A percentile compares a stretch with the other conserved stretches of the same genome.
phyloP scores from a whole-genome alignment of 805 yeast genomes.

The Saccharomyces kudriavzevii region DNA sequence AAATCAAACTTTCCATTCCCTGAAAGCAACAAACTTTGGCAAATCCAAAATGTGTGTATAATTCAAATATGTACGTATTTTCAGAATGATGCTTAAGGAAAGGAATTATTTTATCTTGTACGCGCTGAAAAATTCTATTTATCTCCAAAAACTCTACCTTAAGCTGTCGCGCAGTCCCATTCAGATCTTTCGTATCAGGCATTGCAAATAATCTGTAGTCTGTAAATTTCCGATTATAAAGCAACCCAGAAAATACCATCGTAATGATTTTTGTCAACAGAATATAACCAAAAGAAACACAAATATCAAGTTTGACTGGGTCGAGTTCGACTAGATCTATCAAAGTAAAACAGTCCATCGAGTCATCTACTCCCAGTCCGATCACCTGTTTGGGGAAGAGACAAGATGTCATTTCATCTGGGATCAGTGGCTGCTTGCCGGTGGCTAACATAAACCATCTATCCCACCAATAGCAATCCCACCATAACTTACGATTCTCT shows the following conservation, averaged over 20 bases:
- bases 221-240: conserved; percentile 8
- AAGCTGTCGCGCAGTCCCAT: too few species aligned
- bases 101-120: background rate
- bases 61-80: background rate
- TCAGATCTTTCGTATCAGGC: background rate
- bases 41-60: background rate
- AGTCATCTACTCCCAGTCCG: conserved; percentile 9
- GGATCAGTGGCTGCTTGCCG: conserved; percentile 8
- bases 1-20: background rate
- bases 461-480: conserved; percentile 17
- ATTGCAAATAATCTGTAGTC: conserved; percentile 6
- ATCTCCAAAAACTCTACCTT: too few species aligned
- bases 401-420: conserved; percentile 5
- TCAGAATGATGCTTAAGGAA: background rate
- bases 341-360: conserved; percentile 8
- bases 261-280: conserved; percentile 6
- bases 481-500: conserved; percentile 9
- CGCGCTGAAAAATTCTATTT: background rate
- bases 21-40: background rate
- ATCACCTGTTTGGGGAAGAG: conserved; percentile 10
- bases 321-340: conserved; percentile 3
- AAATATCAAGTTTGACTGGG: background rate
- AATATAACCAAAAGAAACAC: conserved; percentile 3
- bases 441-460: conserved; percentile 9
- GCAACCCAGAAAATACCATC: background rate